phyloP scores from a whole-genome alignment of 306 rosid species.

The Casuarina cunninghamiana region DNA sequence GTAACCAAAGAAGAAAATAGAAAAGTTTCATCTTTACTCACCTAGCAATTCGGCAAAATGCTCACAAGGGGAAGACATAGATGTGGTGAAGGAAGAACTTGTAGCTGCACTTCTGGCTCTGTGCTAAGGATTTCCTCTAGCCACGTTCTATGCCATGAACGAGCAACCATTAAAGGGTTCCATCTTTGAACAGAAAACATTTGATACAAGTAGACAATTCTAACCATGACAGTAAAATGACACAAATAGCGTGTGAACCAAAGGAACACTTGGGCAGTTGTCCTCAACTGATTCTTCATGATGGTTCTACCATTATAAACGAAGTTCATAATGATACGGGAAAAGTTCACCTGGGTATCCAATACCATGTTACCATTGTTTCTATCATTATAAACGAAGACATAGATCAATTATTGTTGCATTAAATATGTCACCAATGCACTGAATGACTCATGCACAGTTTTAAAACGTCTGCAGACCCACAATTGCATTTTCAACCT shows the following conservation, averaged over 20 bases:
- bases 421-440: neutral
- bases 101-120: conserved; percentile 47
- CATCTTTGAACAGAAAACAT: conserved; percentile 57
- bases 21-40: conserved; percentile 27
- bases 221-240: conserved; percentile 13
- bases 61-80: conserved; percentile 90
- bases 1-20: neutral
- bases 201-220: conserved; percentile 17
- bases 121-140: conserved; percentile 74
- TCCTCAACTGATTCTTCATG: conserved; percentile 5
- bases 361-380: neutral
- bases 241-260: neutral
- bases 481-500: neutral
- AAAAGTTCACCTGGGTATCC: neutral
- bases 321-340: conserved; percentile 2
- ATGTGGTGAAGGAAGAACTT: conserved; percentile 69
- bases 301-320: neutral
- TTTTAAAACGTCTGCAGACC: neutral
- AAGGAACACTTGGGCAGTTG: neutral
- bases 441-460: neutral
- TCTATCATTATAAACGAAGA: neutral
- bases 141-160: conserved; percentile 79
- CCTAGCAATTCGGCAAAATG: conserved; percentile 82
- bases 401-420: neutral
- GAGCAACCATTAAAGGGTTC: conserved; percentile 91